Evolutionary conservation across 345 rosid genomes (phyloP).

Genomic region (Brassica rapa): DNA sequence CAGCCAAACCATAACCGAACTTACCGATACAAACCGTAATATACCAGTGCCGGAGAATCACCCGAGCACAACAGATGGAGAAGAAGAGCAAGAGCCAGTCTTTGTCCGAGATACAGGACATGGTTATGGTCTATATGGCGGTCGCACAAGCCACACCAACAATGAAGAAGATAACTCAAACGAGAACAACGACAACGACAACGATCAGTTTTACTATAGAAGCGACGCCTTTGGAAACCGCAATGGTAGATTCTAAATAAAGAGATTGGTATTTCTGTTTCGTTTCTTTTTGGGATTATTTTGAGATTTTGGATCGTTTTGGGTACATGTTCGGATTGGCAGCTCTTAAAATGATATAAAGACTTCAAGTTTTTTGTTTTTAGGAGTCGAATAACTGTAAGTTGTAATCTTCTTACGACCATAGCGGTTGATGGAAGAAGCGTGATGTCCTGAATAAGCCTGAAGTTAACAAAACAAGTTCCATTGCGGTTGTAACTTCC

Average conservation of each 20-base stretch:
- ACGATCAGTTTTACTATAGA: slow-evolving; percentile 26
- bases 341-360: not conserved
- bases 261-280: not conserved
- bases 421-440: not conserved
- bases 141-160: not conserved
- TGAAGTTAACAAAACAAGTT: not conserved
- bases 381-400: not conserved
- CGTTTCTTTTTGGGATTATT: not conserved
- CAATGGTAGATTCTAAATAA: slow-evolving; percentile 26
- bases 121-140: slow-evolving; percentile 37
- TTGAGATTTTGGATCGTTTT: not conserved
- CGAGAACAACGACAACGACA: not conserved
- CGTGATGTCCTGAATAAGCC: not conserved
- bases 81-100: slow-evolving; percentile 21
- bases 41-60: not conserved
- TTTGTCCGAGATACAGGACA: slow-evolving; percentile 37
- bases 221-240: slow-evolving; percentile 31
- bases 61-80: not conserved
- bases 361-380: not conserved
- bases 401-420: not conserved
- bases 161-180: slow-evolving; percentile 12
- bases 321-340: not conserved
- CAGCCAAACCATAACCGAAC: slow-evolving; percentile 11
- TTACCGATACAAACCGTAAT: slow-evolving; percentile 2
- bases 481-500: not conserved